Evolutionary conservation across 805 yeast species (phyloP).

Genomic region (Brettanomyces custersianus): DNA sequence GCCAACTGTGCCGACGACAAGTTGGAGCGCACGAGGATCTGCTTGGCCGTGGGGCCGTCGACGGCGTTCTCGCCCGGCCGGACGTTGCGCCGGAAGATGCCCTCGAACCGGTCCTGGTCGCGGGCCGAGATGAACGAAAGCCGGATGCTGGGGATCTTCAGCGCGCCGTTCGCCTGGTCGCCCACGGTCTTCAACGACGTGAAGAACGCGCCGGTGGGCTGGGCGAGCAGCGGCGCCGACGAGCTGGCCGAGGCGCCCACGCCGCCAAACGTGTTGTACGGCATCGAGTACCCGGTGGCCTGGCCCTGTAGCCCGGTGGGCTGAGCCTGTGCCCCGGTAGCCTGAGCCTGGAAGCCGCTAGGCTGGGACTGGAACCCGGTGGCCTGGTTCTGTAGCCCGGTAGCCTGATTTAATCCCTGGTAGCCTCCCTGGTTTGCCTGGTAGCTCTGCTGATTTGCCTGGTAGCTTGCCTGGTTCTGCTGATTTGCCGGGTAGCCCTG

Average conservation of each 20-base stretch:
- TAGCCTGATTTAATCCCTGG: slow-evolving; percentile 20
- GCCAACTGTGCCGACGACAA: slow-evolving; percentile 68
- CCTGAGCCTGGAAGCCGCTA: slow-evolving; percentile 7
- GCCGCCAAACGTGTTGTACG: too few relatives aligned
- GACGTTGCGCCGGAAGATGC: slow-evolving; percentile 72
- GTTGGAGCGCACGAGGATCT: slow-evolving; percentile 71
- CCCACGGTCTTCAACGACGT: slow-evolving; percentile 16
- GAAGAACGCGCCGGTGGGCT: slow-evolving; percentile 37
- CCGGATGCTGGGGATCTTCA: slow-evolving; percentile 68
- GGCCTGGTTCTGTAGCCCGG: slow-evolving; percentile 9
- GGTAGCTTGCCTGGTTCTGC: too few relatives aligned
- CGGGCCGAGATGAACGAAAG: slow-evolving; percentile 75
- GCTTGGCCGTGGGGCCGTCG: slow-evolving; percentile 67
- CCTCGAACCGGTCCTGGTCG: slow-evolving; percentile 83
- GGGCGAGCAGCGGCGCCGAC: slow-evolving; percentile 25
- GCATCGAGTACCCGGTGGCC: too few relatives aligned
- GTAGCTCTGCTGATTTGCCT: slow-evolving; percentile 20
- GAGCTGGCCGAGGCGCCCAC: not conserved
- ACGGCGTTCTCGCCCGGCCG: slow-evolving; percentile 60
- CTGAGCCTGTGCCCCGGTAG: slow-evolving; percentile 12
- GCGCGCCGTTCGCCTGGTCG: slow-evolving; percentile 32
- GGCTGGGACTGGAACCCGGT: slow-evolving; percentile 19
- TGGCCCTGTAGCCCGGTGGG: slow-evolving; percentile 8
- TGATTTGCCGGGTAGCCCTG: slow-evolving; percentile 4
- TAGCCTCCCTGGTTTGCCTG: too few relatives aligned